Conservation (phyloP, 345 rosid species). For the Physaria fendleri region DNA sequence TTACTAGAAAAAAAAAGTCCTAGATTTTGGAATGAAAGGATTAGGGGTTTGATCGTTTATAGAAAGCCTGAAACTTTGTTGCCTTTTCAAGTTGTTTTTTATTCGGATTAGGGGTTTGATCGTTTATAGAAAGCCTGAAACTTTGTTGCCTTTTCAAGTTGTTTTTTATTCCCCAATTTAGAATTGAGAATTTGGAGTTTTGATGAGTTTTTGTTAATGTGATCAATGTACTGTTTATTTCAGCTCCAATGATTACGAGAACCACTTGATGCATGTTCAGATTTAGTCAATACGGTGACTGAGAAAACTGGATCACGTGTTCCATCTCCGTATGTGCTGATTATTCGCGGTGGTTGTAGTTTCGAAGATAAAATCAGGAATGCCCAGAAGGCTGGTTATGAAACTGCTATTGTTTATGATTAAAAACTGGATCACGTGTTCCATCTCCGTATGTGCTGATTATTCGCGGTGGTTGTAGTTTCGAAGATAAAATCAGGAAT, state of each 20-base stretch:
- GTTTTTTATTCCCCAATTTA: neutral
- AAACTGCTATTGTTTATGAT: no score
- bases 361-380: no score
- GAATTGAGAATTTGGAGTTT: neutral
- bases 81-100: neutral
- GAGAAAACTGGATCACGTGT: no score
- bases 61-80: neutral
- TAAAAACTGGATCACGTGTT: conserved; percentile 19
- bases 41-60: conserved; percentile 12
- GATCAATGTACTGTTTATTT: neutral
- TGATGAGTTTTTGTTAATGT: neutral
- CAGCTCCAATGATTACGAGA: conserved; percentile 65
- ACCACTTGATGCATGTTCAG: conserved; percentile 78
- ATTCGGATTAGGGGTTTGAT: conserved; percentile 5
- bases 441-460: conserved; percentile 54
- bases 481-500: conserved; percentile 73
- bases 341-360: no score
- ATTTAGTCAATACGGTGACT: conserved; percentile 41
- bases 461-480: conserved; percentile 80
- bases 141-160: neutral
- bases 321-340: no score
- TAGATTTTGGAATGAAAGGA: no score
- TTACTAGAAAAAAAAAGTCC: no score
- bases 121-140: neutral
- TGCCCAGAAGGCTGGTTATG: no score